Conservation (phyloP, 257 asterid genomes). For the Nicotiana attenuata region DNA sequence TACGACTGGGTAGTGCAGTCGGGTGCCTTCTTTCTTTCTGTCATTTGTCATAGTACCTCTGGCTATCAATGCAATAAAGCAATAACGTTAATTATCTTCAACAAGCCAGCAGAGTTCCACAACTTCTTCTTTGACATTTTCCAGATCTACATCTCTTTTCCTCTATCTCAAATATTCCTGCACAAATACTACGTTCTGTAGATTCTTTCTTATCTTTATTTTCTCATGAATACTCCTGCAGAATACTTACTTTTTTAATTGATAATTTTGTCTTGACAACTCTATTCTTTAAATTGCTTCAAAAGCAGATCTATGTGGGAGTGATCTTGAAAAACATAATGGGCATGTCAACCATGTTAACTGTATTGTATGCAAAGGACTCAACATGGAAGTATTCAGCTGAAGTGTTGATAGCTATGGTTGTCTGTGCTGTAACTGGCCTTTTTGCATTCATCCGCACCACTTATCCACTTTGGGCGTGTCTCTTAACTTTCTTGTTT, state of each 20-base stretch:
- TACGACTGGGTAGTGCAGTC: slow-evolving; percentile 35
- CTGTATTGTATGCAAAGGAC: slow-evolving; percentile 46
- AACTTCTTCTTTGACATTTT: slow-evolving; percentile 60
- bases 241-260: neutral
- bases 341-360: slow-evolving; percentile 44
- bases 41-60: slow-evolving; percentile 47
- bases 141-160: slow-evolving; percentile 37
- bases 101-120: slow-evolving; percentile 40
- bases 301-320: slow-evolving; percentile 49
- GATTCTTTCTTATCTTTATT: neutral
- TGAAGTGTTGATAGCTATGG: slow-evolving; percentile 45
- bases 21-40: slow-evolving; percentile 44
- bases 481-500: slow-evolving; percentile 41
- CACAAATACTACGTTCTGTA: no score
- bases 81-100: slow-evolving; percentile 24
- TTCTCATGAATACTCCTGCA: neutral
- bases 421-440: slow-evolving; percentile 40
- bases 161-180: no score
- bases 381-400: slow-evolving; percentile 60
- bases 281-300: neutral
- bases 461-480: slow-evolving; percentile 47
- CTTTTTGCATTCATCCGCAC: slow-evolving; percentile 28
- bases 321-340: slow-evolving; percentile 61
- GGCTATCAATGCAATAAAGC: slow-evolving; percentile 52
- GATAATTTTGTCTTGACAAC: neutral